Base-by-base conservation (phyloP, 2,329 filamentous ascomycete genomes). In the Trichoderma arundinaceum region DNA sequence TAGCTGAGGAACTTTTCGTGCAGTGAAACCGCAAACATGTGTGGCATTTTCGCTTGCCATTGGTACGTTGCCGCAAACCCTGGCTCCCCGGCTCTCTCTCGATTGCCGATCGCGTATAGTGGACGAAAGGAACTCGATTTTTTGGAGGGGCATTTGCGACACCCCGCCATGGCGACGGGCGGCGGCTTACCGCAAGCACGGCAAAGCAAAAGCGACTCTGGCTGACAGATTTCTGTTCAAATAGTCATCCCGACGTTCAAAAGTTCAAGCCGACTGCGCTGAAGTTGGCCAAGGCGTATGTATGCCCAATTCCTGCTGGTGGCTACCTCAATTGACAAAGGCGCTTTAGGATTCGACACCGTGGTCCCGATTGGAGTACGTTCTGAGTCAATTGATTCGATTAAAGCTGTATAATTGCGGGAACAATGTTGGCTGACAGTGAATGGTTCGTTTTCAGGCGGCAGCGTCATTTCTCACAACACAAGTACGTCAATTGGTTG, bases 361-460 rank as follows among this genome's bases (percentile, higher is more conserved):
- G 95, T 80, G 95, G 95, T 73, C 95, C 95, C 75, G 95, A 99
- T 84, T 99, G 95, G 95, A 97, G 92, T 95, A 84, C 90, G 91
- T 87, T 54, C 61, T 52, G 61, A 32, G 22, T 9, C 46, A 43
- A 41, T 63, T 43, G 41, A 48, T 52, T 33, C 32, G 52, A 19
- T 39, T 7, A 22, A 7, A 22, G 35, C 4, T 35, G 41, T 49
- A 22, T 32, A 8, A 49, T 10, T 9, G 33, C 8, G 1, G 3
- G 17, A 19, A 53, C 35, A 22, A 28, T n/a, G 19, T n/a, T 28
- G 7, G 33, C 61, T 60, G 57, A 66, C 57, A 19, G 9, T 15
- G 22, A 48, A 60, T 57, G 19, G 9, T 71, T 56, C 61, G 10
- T 71, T 49, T 63, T 38, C 73, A 95, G 92, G 93, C 77, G 95